phyloP scores from a whole-genome alignment of 306 rosid genomes.

The Citrullus colocynthis region DNA sequence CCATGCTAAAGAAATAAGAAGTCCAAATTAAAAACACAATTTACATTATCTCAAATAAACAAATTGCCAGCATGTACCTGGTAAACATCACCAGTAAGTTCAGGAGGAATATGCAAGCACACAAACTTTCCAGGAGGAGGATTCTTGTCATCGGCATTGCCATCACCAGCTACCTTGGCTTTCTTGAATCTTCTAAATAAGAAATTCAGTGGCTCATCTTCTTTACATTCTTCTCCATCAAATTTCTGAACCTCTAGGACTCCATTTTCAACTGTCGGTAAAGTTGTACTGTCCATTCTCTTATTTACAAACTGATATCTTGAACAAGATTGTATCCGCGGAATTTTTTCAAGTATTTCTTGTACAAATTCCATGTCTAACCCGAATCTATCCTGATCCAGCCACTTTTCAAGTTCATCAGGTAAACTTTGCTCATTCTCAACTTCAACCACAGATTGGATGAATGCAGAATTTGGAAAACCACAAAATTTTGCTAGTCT shows the following conservation, averaged over 20 bases:
- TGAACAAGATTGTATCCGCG: slow-evolving; percentile 40
- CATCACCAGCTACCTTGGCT: slow-evolving; percentile 28
- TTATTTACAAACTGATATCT: slow-evolving; percentile 42
- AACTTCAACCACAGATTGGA: slow-evolving; percentile 33
- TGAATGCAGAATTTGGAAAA: slow-evolving; percentile 23
- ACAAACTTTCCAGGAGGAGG: slow-evolving; percentile 85
- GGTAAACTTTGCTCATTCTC: slow-evolving; percentile 27
- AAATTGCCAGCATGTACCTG: slow-evolving; percentile 45
- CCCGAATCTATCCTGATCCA: slow-evolving; percentile 93
- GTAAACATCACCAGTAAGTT: slow-evolving; percentile 68
- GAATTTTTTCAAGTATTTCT: slow-evolving; percentile 74
- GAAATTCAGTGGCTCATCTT: slow-evolving; percentile 33
- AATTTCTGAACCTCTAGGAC: slow-evolving; percentile 36
- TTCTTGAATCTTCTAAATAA: slow-evolving; percentile 44
- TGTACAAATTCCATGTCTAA: slow-evolving; percentile 83
- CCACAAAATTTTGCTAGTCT: slow-evolving; percentile 55
- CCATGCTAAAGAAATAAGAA: not conserved
- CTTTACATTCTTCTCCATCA: slow-evolving; percentile 38
- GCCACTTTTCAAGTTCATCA: slow-evolving; percentile 53
- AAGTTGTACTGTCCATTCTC: slow-evolving; percentile 40
- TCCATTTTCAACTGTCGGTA: slow-evolving; percentile 73
- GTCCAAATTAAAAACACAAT: not conserved
- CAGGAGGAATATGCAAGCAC: slow-evolving; percentile 54
- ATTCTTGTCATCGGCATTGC: slow-evolving; percentile 21
- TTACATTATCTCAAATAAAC: slow-evolving; percentile 6